Base-by-base conservation (phyloP, 345 rosid species). In the Draba incana region DNA sequence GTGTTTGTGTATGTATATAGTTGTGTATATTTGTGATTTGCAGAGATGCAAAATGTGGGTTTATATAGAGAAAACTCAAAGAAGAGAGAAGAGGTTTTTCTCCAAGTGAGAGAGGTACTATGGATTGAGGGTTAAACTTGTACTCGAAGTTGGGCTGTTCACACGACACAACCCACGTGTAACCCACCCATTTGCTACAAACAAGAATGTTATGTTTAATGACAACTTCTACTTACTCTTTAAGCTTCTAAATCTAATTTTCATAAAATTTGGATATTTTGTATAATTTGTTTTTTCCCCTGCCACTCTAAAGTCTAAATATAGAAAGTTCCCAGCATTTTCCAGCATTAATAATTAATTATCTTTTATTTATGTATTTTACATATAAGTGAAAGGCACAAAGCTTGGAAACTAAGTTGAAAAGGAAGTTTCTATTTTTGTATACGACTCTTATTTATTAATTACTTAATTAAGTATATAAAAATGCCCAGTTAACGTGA, bases 91-190 rank as follows among this genome's bases (percentile, higher is more conserved):
- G 3, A 41, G 54, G 8, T 2, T 41, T 13, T 57, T 8, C 4
- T 13, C 20, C 39, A 1, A 62, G 31, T 25, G 33, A 20, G 7
- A 6, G 7, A 6, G 53, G 3, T n/a, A 41, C 31, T 38, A 12
- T 10, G 45, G 47, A 16, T 49, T 43, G 12, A 70, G 0, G 45
- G 24, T 7, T 41, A 51, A 33, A 51, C 48, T 52, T 53, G 30
- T 4, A 7, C 23, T 10, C 15, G 7, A 50, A 41, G 15, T 42
- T 46, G 44, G 39, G 9, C 0, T 4, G 2, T 63, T 46, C 57
- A 71, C 75, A 71, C 33, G 9, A 62, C 10, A 31, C 6, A 5
- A 31, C 35, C 1, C 37, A 35, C n/a, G 63, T 63, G 75, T 14
- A 48, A 20, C 20, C 20, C 20, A 20, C 20, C 20, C 20, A 20